A percentile compares a stretch with the other conserved stretches of the same genome.
Evolutionary conservation across 73 alveolate genomes (phyloP).

Genomic region (Paramecium sexaurelia): DNA sequence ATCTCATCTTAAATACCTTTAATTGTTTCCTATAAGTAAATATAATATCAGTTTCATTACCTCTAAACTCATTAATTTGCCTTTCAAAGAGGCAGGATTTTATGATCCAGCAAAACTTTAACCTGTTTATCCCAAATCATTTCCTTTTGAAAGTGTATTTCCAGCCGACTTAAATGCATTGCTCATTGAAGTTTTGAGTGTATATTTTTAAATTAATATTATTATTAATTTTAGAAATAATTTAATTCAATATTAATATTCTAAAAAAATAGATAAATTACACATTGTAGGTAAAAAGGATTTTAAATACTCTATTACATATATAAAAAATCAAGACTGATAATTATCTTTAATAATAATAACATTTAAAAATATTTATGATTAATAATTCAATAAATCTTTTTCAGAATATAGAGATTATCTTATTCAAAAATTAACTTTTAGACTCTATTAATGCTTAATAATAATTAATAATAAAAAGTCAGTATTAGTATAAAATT

Average conservation of each 20-base stretch:
- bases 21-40: slow-evolving; percentile 78
- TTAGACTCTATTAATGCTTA: too few species aligned
- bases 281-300: too few species aligned
- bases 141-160: slow-evolving; percentile 1
- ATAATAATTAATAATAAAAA: too few species aligned
- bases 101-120: slow-evolving; percentile 62
- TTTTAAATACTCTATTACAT: too few species aligned
- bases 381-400: too few species aligned
- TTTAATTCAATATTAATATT: not conserved
- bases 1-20: slow-evolving; percentile 90
- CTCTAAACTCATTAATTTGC: slow-evolving; percentile 72
- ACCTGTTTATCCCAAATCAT: slow-evolving; percentile 38
- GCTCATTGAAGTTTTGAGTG: not conserved
- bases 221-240: not conserved
- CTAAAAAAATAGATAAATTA: too few species aligned
- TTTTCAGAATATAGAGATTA: too few species aligned
- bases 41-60: not conserved
- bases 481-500: too few species aligned
- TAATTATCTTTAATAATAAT: too few species aligned
- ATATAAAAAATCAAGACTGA: too few species aligned
- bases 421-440: too few species aligned
- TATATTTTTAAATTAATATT: not conserved
- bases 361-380: too few species aligned
- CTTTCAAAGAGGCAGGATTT: slow-evolving; percentile 81
- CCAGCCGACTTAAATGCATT: slow-evolving; percentile 16